Evolutionary conservation across 768 basidiomycete species (phyloP), one percentile per base, ranked within the genome.

Genomic region (Guyanaporus albipodus): DNA sequence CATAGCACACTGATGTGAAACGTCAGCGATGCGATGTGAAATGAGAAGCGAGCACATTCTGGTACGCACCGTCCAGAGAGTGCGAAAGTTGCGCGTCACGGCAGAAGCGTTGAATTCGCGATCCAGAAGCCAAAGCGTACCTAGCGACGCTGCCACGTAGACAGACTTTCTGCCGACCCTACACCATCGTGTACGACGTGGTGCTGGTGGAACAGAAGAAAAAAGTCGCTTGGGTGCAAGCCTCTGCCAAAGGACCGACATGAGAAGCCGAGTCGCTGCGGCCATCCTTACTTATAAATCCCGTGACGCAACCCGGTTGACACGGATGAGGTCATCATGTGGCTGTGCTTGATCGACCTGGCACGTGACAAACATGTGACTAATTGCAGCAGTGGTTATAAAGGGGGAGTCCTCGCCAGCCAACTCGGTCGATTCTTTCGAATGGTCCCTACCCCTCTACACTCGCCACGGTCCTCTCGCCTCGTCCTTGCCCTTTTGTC

Each of bases 1-100:
- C 49, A 80, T 60, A 10, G 78, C 73, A 53, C 86, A 88, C 85
- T 87, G 38, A 1, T n/a, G n/a, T n/a, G n/a, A n/a, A n/a, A n/a
- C n/a, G n/a, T n/a, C n/a, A n/a, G n/a, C n/a, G n/a, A n/a, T n/a
- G n/a, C n/a, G n/a, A 49, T 29, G 48, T 46, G 26, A 42, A 22
- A 49, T 23, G 37, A 17, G n/a, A 47, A 22, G 17, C 15, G 21
- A n/a, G 28, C 17, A n/a, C n/a, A n/a, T n/a, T n/a, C n/a, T 15
- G 14, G n/a, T n/a, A 65, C 70, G 64, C 61, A 80, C 79, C 29
- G 74, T 68, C 67, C 72, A 77, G 8, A 74, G 60, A 3, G 79
- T 79, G 29, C 75, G 67, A 40, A 73, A 38, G 58, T 75, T 80
- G 44, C 79, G 62, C 4, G 54, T 56, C 3, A 78, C 55, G 6